Conservation (phyloP, 2,329 filamentous ascomycete species). For the Colletotrichum sp. region DNA sequence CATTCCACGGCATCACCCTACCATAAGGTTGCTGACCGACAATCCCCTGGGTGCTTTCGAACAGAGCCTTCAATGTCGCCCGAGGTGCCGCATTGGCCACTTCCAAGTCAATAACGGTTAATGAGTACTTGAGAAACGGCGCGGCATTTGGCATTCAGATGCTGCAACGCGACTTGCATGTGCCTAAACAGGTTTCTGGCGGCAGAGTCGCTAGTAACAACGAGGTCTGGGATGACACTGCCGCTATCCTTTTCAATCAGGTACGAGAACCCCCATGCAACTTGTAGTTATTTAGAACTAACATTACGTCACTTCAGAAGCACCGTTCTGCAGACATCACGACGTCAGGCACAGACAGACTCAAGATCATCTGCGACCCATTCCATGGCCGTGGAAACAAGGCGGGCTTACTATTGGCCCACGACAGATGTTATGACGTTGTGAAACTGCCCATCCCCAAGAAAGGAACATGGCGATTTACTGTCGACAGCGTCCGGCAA, state of each 20-base stretch:
- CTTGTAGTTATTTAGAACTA: no score
- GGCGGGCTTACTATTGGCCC: background rate
- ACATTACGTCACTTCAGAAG: no score
- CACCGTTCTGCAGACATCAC: background rate
- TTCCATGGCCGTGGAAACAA: background rate
- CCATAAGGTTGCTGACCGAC: background rate
- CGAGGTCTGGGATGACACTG: background rate
- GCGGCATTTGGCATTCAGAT: background rate
- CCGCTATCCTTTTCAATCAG: background rate
- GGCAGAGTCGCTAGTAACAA: background rate
- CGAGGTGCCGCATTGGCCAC: background rate
- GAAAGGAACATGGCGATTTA: background rate
- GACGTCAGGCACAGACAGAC: background rate
- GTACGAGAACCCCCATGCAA: no score
- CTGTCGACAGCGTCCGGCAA: background rate
- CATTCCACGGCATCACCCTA: background rate
- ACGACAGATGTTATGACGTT: background rate
- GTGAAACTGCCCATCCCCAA: background rate
- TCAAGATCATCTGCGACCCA: background rate
- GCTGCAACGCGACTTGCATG: background rate
- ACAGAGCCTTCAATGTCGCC: background rate
- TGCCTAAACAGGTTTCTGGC: background rate
- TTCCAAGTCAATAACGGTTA: background rate
- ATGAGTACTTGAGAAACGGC: background rate
- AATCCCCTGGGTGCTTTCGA: background rate